Evolutionary conservation across 306 rosid species (phyloP), one percentile per base, ranked within the genome.

Genomic region (Spatholobus suberectus): DNA sequence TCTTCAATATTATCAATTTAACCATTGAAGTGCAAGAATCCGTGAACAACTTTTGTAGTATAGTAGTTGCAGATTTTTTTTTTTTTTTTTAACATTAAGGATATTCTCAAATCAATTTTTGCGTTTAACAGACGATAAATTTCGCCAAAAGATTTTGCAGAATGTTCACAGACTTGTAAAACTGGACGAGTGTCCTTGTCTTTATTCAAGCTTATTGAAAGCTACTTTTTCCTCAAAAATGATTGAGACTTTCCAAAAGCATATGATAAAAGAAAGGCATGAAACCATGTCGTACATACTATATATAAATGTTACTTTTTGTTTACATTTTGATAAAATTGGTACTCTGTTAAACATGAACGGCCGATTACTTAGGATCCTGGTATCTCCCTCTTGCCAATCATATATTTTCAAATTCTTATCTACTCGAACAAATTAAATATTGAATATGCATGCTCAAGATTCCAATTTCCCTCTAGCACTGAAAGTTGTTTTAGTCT

Each of bases 171-270:
- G 13, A n/a, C 78, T n/a, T 46, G 27, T 5, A 13, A 65, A 70
- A 49, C 27, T 24, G 70, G 79, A 49, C 79, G 71, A 61, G 75
- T 61, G 86, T 70, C 75, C 13, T 49, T 8, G 10, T 70, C 61
- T 34, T 35, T 24, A 15, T 61, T 58, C 46, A 77, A 47, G 69
- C 59, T 37, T 21, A 35, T 32, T 26, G 20, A 72, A 70, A 83
- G 61, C 35, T n/a, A 70, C 27, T 10, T 49, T 71, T 70, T 61
- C 32, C 35, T 1, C 26, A 77, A 59, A 47, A 34, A 40, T 13
- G 14, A 69, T 47, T 8, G 59, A 26, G 38, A 77, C 82, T 58
- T 67, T 54, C 9, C 9, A 29, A 67, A 29, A 29, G 71, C 63
- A 55, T 55, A 43, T 41, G 12, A 67, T 75, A 32, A 68, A 15